phyloP scores from a whole-genome alignment of 345 rosid species.

The Citrus maxima region DNA sequence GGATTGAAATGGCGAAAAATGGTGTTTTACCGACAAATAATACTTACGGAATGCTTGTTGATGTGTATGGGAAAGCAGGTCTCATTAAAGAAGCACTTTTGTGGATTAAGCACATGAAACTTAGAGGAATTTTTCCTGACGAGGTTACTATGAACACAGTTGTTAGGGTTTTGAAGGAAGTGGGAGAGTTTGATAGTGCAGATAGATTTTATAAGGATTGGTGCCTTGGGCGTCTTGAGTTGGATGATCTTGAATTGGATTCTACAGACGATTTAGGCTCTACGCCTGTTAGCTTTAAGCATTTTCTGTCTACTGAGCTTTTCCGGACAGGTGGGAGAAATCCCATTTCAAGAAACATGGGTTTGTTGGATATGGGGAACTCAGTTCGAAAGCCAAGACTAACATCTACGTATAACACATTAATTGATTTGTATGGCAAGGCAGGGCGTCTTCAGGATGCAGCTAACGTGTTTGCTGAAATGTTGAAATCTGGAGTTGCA shows the following conservation, averaged over 20 bases:
- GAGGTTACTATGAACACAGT: constrained; percentile 83
- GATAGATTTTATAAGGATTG: constrained; percentile 75
- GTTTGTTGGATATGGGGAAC: constrained; percentile 24
- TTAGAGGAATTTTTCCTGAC: constrained; percentile 70
- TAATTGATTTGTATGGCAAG: constrained; percentile 92
- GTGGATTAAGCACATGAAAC: constrained; percentile 88
- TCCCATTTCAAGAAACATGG: constrained; percentile 32
- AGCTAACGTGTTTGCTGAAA: constrained; percentile 67
- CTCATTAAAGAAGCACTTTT: constrained; percentile 72
- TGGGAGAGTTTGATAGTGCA: constrained; percentile 65
- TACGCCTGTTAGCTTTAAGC: constrained; percentile 59
- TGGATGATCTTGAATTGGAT: constrained; percentile 72
- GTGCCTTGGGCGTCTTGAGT: constrained; percentile 58
- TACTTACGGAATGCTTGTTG: constrained; percentile 85
- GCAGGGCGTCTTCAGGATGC: constrained; percentile 85
- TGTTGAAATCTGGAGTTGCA: constrained; percentile 71
- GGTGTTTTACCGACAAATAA: constrained; percentile 71
- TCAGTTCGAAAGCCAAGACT: constrained; percentile 51
- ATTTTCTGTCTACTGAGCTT: constrained; percentile 75
- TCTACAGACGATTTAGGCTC: constrained; percentile 36
- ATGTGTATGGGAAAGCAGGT: constrained; percentile 88
- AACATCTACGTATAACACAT: constrained; percentile 72
- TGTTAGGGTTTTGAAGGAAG: constrained; percentile 73
- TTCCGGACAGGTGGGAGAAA: constrained; percentile 67
- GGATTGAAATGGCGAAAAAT: constrained; percentile 80